Evolutionary conservation across 1,284 basidiomycete species (phyloP).

Genomic region (Cutaneotrichosporon cutaneum): DNA sequence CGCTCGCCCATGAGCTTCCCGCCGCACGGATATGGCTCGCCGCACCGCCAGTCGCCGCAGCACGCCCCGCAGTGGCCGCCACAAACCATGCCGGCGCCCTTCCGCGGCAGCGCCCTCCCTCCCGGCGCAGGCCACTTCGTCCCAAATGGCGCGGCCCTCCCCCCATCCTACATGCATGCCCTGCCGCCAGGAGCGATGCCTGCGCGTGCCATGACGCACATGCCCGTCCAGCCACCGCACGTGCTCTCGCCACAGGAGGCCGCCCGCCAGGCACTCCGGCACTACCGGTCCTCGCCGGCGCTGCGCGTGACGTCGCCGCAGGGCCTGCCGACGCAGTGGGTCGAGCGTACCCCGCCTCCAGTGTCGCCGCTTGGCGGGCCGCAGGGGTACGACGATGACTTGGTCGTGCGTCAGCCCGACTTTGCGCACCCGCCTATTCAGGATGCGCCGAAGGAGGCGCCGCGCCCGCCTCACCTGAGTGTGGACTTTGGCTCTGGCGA

Average conservation of each 20-base stretch:
- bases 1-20: background rate
- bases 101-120: background rate
- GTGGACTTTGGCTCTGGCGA: constrained; percentile 8
- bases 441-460: background rate
- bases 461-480: constrained; percentile 1
- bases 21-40: background rate
- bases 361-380: background rate
- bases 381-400: background rate
- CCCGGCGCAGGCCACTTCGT: background rate
- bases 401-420: background rate
- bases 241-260: background rate
- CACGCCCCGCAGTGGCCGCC: background rate
- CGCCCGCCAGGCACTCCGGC: constrained; percentile 8
- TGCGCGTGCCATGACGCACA: background rate
- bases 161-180: background rate
- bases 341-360: background rate
- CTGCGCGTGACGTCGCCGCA: constrained; percentile 6
- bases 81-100: background rate
- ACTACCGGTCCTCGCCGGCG: constrained; percentile 9
- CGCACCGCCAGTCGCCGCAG: background rate
- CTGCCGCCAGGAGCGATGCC: background rate
- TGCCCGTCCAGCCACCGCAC: background rate
- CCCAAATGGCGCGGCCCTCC: background rate
- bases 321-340: background rate
- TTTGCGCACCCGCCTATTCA: background rate